Percentiles rank a stretch among this genome's conserved stretches.
phyloP scores from a whole-genome alignment of 805 yeast genomes.

The Candida palmyrensis region DNA sequence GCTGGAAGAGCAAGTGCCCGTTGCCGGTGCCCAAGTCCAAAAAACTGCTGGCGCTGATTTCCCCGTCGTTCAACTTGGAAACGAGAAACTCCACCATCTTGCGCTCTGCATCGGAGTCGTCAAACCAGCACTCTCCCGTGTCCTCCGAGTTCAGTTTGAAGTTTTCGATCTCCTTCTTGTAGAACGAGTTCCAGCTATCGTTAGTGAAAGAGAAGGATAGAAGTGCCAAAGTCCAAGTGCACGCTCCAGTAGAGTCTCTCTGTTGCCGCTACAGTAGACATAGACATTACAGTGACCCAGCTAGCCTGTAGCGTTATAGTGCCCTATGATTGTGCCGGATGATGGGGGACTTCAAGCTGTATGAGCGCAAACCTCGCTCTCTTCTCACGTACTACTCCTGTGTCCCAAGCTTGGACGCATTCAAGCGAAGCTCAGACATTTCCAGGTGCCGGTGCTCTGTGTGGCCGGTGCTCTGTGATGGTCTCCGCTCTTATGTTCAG shows the following conservation, averaged over 20 bases:
- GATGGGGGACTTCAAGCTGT: background rate
- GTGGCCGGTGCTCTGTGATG: too few relatives aligned
- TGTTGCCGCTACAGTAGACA: too few relatives aligned
- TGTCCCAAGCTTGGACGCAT: conserved; percentile 82
- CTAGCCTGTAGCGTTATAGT: too few relatives aligned
- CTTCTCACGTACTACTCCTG: conserved; percentile 55
- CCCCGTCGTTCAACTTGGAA: conserved; percentile 38
- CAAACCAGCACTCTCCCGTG: conserved; percentile 96
- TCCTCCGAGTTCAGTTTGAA: conserved; percentile 72
- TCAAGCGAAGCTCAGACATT: conserved; percentile 49
- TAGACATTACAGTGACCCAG: too few relatives aligned
- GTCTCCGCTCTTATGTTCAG: too few relatives aligned
- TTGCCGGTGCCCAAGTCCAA: conserved; percentile 92
- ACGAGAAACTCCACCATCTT: conserved; percentile 71
- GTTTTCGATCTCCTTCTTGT: conserved; percentile 65
- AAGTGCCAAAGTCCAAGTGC: too few relatives aligned
- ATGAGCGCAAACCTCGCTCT: background rate
- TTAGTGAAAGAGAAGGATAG: conserved; percentile 11
- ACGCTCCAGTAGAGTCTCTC: too few relatives aligned
- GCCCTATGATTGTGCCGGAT: too few relatives aligned
- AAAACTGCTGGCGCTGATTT: conserved; percentile 12
- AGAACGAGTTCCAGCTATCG: conserved; percentile 80
- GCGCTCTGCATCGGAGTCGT: conserved; percentile 88
- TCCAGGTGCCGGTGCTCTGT: too few relatives aligned
- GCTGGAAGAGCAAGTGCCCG: conserved; percentile 77